Conservation (phyloP, 345 rosid species). For the Lumnitzera racemosa region DNA sequence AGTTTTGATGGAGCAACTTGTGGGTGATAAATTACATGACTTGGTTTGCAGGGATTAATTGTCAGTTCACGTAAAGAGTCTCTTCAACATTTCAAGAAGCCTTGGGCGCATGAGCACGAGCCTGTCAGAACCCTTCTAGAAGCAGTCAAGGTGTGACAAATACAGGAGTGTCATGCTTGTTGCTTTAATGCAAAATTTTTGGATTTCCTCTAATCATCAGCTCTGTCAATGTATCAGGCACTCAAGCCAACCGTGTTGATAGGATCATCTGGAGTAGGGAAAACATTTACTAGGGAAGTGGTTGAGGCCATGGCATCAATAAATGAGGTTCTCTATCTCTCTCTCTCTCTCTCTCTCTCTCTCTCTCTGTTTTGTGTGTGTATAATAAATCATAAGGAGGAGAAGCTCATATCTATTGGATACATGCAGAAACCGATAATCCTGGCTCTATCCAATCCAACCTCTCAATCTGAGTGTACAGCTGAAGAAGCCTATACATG, state of each 20-base stretch:
- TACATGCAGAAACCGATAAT: slow-evolving; percentile 76
- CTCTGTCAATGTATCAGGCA: slow-evolving; percentile 31
- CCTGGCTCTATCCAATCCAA: slow-evolving; percentile 92
- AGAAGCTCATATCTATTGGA: slow-evolving; percentile 7
- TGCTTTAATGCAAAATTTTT: neutral
- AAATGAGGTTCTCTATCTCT: slow-evolving; percentile 50
- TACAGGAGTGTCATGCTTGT: neutral
- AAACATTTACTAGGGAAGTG: slow-evolving; percentile 85
- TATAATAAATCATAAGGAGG: neutral
- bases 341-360: slow-evolving; percentile 7
- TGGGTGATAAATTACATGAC: neutral
- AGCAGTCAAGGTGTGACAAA: slow-evolving; percentile 62
- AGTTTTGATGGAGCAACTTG: neutral
- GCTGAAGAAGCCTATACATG: slow-evolving; percentile 95
- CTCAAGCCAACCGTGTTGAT: slow-evolving; percentile 89
- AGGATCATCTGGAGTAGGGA: slow-evolving; percentile 93
- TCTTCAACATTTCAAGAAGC: slow-evolving; percentile 91
- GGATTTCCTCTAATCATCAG: slow-evolving; percentile 2
- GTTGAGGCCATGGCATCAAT: slow-evolving; percentile 77
- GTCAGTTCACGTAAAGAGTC: slow-evolving; percentile 64
- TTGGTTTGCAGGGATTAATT: slow-evolving; percentile 63
- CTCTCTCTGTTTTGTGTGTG: neutral
- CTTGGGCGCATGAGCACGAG: slow-evolving; percentile 90
- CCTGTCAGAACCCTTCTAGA: slow-evolving; percentile 57
- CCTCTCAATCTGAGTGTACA: slow-evolving; percentile 94